Evolutionary conservation across 495 filamentous ascomycete genomes (phyloP).

Genomic region (Xylaria palmicola): DNA sequence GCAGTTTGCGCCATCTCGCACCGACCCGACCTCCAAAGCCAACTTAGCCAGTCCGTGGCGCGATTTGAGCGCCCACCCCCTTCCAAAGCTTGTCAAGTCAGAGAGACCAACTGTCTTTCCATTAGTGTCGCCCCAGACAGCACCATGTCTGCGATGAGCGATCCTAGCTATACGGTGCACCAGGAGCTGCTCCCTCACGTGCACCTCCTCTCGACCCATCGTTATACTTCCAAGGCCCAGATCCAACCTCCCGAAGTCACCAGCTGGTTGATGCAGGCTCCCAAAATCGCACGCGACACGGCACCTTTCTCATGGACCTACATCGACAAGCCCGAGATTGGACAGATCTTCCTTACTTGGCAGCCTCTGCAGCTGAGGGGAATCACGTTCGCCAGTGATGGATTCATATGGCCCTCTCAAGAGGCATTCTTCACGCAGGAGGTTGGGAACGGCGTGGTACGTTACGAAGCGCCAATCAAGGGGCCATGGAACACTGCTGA

Average conservation of each 20-base stretch:
- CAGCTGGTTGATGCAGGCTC: constrained; percentile 75
- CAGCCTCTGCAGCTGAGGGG: constrained; percentile 68
- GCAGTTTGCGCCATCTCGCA: constrained; percentile 4
- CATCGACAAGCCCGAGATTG: constrained; percentile 76
- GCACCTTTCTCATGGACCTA: constrained; percentile 90
- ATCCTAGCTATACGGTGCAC: constrained; percentile 64
- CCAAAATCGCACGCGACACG: constrained; percentile 70
- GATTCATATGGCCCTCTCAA: constrained; percentile 81
- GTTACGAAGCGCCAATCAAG: constrained; percentile 25
- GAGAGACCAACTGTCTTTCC: neutral
- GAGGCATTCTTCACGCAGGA: constrained; percentile 71
- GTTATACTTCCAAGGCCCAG: constrained; percentile 65
- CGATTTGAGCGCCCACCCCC: neutral
- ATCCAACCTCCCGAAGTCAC: constrained; percentile 69
- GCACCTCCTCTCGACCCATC: constrained; percentile 75
- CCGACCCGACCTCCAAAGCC: neutral
- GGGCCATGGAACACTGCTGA: neutral
- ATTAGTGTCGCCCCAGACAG: constrained; percentile 9
- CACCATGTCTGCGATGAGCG: constrained; percentile 51
- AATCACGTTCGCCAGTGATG: constrained; percentile 79
- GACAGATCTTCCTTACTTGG: constrained; percentile 81
- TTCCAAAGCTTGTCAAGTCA: neutral
- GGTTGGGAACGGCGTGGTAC: constrained; percentile 70
- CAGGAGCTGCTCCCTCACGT: constrained; percentile 74
- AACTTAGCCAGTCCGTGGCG: neutral